Evolutionary conservation across 1,284 basidiomycete species (phyloP).

Genomic region (Ceratobasidium sp.): DNA sequence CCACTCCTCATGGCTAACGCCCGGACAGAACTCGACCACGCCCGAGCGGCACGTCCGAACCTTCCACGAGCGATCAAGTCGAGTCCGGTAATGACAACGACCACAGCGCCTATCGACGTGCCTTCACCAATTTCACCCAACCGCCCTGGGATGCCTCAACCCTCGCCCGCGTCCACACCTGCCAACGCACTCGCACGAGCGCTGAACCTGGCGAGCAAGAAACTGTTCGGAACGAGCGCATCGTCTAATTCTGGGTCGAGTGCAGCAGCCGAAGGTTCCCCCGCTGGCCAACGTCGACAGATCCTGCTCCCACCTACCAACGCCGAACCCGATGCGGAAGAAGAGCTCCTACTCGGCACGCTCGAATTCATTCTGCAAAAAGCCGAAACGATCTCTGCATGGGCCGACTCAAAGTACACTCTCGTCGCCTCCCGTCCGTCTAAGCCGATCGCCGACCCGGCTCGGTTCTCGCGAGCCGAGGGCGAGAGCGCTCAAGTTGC

Average conservation of each 20-base stretch:
- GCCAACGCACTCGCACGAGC: conserved; percentile 84
- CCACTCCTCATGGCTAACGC: neutral
- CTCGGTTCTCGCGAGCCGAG: conserved; percentile 69
- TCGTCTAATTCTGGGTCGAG: conserved; percentile 38
- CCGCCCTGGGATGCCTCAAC: conserved; percentile 14
- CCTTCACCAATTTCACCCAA: conserved; percentile 22
- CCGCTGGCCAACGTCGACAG: conserved; percentile 41
- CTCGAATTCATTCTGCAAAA: conserved; percentile 94
- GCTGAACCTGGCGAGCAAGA: conserved; percentile 87
- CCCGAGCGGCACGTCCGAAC: conserved; percentile 38
- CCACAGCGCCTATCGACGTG: conserved; percentile 41
- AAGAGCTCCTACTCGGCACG: conserved; percentile 75
- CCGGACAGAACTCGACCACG: conserved; percentile 61
- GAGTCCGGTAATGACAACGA: conserved; percentile 34
- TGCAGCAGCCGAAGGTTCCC: conserved; percentile 38
- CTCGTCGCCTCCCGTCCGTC: conserved; percentile 77
- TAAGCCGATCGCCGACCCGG: conserved; percentile 76
- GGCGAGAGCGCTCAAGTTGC: conserved; percentile 76
- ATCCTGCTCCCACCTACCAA: conserved; percentile 35
- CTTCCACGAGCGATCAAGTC: conserved; percentile 39
- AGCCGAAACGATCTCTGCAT: conserved; percentile 89
- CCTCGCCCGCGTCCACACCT: conserved; percentile 45
- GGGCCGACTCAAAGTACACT: conserved; percentile 92
- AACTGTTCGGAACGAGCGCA: conserved; percentile 69
- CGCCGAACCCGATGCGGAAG: conserved; percentile 72